These are phyloP conservation scores for Adansonia madagascariensis DNA, from an alignment of 441 rosid genomes.

Conservation along the genomic window DNA sequence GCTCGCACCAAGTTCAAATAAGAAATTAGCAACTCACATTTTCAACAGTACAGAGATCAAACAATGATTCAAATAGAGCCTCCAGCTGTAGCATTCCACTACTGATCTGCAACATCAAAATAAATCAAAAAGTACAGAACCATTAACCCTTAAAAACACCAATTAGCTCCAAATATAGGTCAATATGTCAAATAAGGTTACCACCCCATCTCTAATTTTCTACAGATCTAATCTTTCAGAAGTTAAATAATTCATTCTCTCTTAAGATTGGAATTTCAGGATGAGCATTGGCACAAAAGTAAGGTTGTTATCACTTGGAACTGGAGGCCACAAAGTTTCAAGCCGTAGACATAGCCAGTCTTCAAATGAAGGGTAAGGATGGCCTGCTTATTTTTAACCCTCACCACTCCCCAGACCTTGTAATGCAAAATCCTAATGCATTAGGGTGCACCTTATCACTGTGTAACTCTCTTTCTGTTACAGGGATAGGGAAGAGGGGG, in stretches of 20 bases:
- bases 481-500: neutral
- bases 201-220: neutral
- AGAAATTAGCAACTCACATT: conserved; percentile 58
- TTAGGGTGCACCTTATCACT: conserved; percentile 4
- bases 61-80: conserved; percentile 66
- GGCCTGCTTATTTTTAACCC: neutral
- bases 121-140: conserved; percentile 27
- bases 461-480: neutral
- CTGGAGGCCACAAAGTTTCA: neutral
- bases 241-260: conserved; percentile 2
- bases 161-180: conserved; percentile 15
- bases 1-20: neutral
- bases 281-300: neutral
- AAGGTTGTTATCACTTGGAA: neutral
- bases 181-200: conserved; percentile 5
- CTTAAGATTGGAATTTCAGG: neutral
- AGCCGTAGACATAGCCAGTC: neutral
- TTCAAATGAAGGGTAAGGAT: neutral
- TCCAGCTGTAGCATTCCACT: conserved; percentile 64
- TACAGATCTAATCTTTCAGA: neutral
- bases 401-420: neutral
- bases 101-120: conserved; percentile 53
- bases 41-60: conserved; percentile 63
- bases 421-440: conserved; percentile 2
- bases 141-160: conserved; percentile 17